Evolutionary conservation across 208 protist genomes (phyloP).

Genomic region (Trypanosoma rangeli): DNA sequence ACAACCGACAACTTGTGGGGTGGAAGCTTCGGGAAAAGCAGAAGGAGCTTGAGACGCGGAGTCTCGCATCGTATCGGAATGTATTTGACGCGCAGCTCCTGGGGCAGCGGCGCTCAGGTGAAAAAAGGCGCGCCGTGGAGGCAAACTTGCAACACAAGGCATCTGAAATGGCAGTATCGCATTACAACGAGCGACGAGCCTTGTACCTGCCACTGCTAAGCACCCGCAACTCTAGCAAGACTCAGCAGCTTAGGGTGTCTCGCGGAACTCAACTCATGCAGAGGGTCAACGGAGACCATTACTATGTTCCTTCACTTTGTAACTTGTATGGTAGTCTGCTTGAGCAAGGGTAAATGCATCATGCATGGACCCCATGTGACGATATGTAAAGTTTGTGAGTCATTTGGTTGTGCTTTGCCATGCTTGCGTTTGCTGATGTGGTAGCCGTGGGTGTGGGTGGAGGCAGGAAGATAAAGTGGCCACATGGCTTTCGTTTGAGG

Average conservation of each 20-base stretch:
- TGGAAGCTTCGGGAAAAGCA: constrained; percentile 22
- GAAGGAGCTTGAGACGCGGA: constrained; percentile 1
- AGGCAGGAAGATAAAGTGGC: background rate
- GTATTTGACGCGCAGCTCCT: constrained; percentile 18
- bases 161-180: constrained; percentile 55
- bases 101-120: constrained; percentile 13
- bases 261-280: constrained; percentile 57
- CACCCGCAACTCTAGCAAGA: constrained; percentile 23
- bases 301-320: constrained; percentile 57
- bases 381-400: background rate
- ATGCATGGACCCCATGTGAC: background rate
- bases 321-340: constrained; percentile 50
- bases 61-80: constrained; percentile 11
- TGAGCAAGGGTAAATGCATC: constrained; percentile 8
- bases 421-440: background rate
- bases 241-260: constrained; percentile 26
- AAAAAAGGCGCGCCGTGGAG: constrained; percentile 20
- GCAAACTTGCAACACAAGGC: constrained; percentile 48
- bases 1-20: constrained; percentile 20
- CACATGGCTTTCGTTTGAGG: background rate
- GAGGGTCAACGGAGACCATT: constrained; percentile 45
- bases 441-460: background rate
- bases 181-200: constrained; percentile 39
- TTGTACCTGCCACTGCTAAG: constrained; percentile 29
- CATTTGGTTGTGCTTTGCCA: background rate